Evolutionary conservation across 1,139 yeast species (phyloP).

Genomic region (Kodamaea fungicola): DNA sequence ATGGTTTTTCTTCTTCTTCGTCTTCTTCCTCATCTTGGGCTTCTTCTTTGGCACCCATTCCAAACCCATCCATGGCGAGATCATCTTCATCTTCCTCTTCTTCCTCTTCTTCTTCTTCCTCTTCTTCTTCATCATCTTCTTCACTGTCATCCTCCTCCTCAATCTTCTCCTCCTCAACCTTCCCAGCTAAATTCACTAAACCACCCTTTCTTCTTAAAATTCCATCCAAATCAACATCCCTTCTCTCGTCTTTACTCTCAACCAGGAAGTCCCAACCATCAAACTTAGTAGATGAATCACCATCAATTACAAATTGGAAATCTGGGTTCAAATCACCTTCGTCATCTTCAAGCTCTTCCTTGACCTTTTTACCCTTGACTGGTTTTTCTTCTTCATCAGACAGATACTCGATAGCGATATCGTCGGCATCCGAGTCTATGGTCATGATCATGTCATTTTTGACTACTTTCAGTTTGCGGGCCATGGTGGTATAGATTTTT

Average conservation of each 20-base stretch:
- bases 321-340: constrained; percentile 65
- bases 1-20: background rate
- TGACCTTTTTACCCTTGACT: constrained; percentile 15
- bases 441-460: constrained; percentile 30
- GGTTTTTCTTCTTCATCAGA: constrained; percentile 21
- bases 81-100: constrained; percentile 12
- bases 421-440: constrained; percentile 66
- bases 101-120: constrained; percentile 29
- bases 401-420: constrained; percentile 9
- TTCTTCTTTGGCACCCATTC: constrained; percentile 21
- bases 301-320: constrained; percentile 65
- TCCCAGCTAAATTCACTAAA: constrained; percentile 49
- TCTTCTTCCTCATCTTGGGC: constrained; percentile 21
- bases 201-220: constrained; percentile 84
- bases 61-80: constrained; percentile 14
- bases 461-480: constrained; percentile 12
- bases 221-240: constrained; percentile 81
- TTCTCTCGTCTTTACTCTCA: constrained; percentile 30
- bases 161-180: constrained; percentile 28
- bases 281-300: constrained; percentile 44
- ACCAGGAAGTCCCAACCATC: constrained; percentile 83
- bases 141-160: constrained; percentile 29
- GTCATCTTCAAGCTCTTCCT: constrained; percentile 31
- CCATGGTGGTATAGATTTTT: constrained; percentile 11
- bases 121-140: constrained; percentile 25